Evolutionary conservation across 2,329 filamentous ascomycete genomes (phyloP), one percentile per base, ranked within the genome.

Genomic region (Penicillium psychrosexuale): DNA sequence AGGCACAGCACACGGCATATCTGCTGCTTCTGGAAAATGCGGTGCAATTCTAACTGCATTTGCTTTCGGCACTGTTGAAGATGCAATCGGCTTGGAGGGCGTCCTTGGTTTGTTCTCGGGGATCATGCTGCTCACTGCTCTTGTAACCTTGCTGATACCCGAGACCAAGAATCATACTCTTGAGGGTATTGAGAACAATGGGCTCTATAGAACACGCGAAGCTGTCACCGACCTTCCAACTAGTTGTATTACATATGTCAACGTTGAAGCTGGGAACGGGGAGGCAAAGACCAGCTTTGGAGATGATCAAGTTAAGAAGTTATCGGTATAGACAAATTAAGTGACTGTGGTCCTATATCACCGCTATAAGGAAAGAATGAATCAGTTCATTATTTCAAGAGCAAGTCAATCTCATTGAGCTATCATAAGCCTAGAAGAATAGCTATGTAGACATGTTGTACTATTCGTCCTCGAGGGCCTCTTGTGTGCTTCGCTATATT

Each of bases 131-230:
- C 56, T 66, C n/a, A 60, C 51, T 39, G 60, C 61, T 9, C 36
- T 58, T 12, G 50, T 61, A 12, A 65, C 63, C 3, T 47, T 66
- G 40, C 45, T 66, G 43, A 68, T 68, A 28, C 66, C 68, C 0
- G 68, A 69, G 55, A 62, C 64, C 17, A 69, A 64, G 56, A 58
- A 63, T 19, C 60, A 60, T 31, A 66, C 60, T 2, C 56, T 70
- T 39, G 65, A 69, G 40, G 61, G 63, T 8, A 66, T 61, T 40
- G 60, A 66, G 50, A 53, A 43, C 3, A 51, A 28, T 15, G 33
- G 34, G 7, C 38, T 48, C 3, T 54, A 55, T 40, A 42, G 28
- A 4, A 8, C 37, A n/a, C 6, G 22, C 27, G 51, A 28, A 8
- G 19, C 40, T 27, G 15, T 30, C 11, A 3, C 27, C 3, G n/a